Percentiles rank a stretch among this genome's conserved stretches.
Conservation (phyloP, 2,329 filamentous ascomycete genomes). For the Coniochaeta sp. region DNA sequence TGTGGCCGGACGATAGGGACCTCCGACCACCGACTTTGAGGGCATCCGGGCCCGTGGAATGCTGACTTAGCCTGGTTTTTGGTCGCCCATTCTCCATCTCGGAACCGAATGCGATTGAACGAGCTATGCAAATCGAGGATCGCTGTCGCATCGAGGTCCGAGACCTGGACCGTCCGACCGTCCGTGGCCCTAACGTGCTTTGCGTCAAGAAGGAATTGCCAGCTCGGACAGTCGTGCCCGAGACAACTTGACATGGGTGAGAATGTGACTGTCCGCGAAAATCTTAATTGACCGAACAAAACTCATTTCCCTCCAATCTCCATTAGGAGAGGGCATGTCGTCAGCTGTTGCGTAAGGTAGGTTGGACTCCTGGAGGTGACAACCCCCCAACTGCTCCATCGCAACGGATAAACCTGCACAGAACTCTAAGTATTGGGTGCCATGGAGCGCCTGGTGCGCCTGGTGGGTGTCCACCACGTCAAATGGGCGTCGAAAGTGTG, state of each 20-base stretch:
- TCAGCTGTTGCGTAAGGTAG: background rate
- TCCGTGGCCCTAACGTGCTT: background rate
- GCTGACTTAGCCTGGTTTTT: background rate
- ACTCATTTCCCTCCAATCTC: background rate
- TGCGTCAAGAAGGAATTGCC: background rate
- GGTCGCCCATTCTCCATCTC: background rate
- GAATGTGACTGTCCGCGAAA: background rate
- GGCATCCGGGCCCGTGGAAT: background rate
- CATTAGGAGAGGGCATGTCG: background rate
- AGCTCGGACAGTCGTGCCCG: background rate
- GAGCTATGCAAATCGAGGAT: too few species aligned
- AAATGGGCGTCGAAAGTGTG: background rate
- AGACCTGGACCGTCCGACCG: background rate
- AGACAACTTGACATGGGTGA: background rate
- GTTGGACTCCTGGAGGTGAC: background rate
- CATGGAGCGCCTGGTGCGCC: background rate
- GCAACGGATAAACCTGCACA: too few species aligned
- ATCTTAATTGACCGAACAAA: background rate
- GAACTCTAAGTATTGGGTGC: background rate
- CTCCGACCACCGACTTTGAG: background rate
- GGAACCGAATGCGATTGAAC: background rate
- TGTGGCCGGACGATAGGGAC: background rate
- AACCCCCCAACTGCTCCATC: too few species aligned
- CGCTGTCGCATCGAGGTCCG: too few species aligned
- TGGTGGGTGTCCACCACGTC: background rate